phyloP scores from a whole-genome alignment of 1,284 basidiomycete genomes.

The Malassezia globosa region DNA sequence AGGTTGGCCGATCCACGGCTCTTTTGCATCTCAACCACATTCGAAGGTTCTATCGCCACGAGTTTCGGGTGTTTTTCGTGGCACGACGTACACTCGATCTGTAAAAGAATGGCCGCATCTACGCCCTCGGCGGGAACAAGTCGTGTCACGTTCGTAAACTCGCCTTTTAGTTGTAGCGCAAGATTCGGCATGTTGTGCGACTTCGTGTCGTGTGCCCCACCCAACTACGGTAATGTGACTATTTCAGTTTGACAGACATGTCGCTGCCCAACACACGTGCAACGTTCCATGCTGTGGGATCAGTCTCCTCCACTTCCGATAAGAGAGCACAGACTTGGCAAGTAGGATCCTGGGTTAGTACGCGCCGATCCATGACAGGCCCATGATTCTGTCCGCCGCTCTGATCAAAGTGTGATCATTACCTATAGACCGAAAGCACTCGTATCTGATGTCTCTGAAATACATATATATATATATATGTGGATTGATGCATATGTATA shows the following conservation, averaged over 20 bases:
- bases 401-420: background rate
- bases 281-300: too few species aligned
- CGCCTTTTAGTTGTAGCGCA: constrained; percentile 36
- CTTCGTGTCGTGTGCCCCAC: background rate
- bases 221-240: background rate
- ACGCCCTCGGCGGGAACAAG: constrained; percentile 30
- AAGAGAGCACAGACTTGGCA: too few species aligned
- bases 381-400: too few species aligned
- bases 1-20: constrained; percentile 36
- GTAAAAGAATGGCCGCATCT: constrained; percentile 31
- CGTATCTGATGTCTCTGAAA: too few species aligned
- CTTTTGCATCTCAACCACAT: constrained; percentile 33
- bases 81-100: constrained; percentile 39
- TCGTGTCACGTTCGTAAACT: constrained; percentile 30
- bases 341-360: too few species aligned
- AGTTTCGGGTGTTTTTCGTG: constrained; percentile 38
- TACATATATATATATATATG: background rate
- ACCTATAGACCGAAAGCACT: background rate
- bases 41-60: constrained; percentile 28
- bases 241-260: too few species aligned
- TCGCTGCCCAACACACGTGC: too few species aligned
- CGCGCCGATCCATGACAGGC: too few species aligned
- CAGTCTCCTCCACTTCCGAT: too few species aligned
- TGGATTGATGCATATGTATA: background rate
- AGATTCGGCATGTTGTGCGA: constrained; percentile 18